Evolutionary conservation across 2,329 filamentous ascomycete species (phyloP).

Genomic region (Colletotrichum navitas): DNA sequence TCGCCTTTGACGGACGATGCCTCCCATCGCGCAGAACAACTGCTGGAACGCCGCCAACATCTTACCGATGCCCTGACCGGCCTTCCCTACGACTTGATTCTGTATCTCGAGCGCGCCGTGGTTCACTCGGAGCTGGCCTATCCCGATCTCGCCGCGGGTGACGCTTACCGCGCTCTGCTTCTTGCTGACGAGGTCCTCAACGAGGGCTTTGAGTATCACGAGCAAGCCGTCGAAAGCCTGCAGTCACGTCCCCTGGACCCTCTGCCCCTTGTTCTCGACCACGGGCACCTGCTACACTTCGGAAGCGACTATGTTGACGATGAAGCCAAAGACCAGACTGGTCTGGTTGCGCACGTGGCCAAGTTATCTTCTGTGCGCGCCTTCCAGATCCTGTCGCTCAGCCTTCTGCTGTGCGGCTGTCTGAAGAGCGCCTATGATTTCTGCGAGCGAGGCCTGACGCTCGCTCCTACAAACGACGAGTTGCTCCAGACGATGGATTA

Average conservation of each 20-base stretch:
- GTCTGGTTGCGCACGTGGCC: slow-evolving; percentile 57
- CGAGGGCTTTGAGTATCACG: slow-evolving; percentile 86
- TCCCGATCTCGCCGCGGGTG: slow-evolving; percentile 88
- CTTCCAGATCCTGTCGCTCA: slow-evolving; percentile 70
- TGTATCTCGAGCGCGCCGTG: slow-evolving; percentile 77
- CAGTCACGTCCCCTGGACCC: slow-evolving; percentile 52
- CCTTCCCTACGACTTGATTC: slow-evolving; percentile 71
- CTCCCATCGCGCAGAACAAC: slow-evolving; percentile 48
- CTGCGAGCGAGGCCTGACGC: slow-evolving; percentile 69
- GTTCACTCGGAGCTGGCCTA: slow-evolving; percentile 83
- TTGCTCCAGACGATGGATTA: slow-evolving; percentile 66
- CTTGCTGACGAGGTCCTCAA: slow-evolving; percentile 84
- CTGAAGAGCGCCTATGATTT: slow-evolving; percentile 76
- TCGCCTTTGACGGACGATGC: slow-evolving; percentile 29
- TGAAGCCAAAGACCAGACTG: slow-evolving; percentile 51
- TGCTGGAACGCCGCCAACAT: slow-evolving; percentile 67
- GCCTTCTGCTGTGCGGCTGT: slow-evolving; percentile 74
- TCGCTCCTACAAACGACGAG: slow-evolving; percentile 67
- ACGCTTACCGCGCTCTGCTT: slow-evolving; percentile 91
- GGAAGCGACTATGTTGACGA: slow-evolving; percentile 51
- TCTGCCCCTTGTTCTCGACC: slow-evolving; percentile 60
- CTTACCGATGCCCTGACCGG: slow-evolving; percentile 67
- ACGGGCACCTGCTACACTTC: slow-evolving; percentile 53
- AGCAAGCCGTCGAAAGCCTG: slow-evolving; percentile 70
- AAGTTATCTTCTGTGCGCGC: slow-evolving; percentile 66